Percentiles rank a stretch among this genome's conserved stretches.
These are phyloP conservation scores for Torulaspora pretoriensis DNA, from an alignment of 1,139 yeast species.

Conservation along the genomic window DNA sequence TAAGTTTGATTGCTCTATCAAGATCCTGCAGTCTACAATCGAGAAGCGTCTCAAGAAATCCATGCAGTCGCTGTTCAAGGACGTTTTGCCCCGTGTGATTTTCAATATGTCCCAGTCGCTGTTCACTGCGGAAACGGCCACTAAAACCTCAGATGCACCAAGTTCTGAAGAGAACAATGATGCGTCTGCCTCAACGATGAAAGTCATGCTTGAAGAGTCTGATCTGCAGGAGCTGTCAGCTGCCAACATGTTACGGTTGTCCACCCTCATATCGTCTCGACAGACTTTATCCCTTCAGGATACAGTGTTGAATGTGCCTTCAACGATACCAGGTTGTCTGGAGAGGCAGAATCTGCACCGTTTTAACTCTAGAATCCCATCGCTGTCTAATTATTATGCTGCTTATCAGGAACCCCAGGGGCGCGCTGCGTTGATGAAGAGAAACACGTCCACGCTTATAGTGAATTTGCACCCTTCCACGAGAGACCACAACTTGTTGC, in stretches of 20 bases:
- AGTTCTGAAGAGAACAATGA: constrained; percentile 3
- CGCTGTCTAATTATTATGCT: constrained; percentile 29
- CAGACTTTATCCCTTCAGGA: constrained; percentile 70
- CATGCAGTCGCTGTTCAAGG: constrained; percentile 35
- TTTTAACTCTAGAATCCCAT: constrained; percentile 36
- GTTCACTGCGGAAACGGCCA: constrained; percentile 22
- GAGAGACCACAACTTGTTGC: constrained; percentile 25
- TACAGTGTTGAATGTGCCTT: constrained; percentile 41
- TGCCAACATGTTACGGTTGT: constrained; percentile 63
- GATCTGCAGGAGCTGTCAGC: constrained; percentile 50
- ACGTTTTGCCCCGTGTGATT: constrained; percentile 34
- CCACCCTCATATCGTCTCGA: constrained; percentile 69
- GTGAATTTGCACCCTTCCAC: constrained; percentile 7
- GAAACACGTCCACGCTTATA: constrained; percentile 12
- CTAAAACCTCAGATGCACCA: constrained; percentile 3
- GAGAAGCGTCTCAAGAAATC: constrained; percentile 35
- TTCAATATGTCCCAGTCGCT: constrained; percentile 36
- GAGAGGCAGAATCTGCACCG: constrained; percentile 40
- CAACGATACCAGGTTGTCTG: constrained; percentile 36
- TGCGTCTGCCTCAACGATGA: constrained; percentile 10
- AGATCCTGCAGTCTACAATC: constrained; percentile 34
- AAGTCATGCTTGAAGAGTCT: constrained; percentile 25
- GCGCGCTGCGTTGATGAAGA: constrained; percentile 12
- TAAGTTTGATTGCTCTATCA: constrained; percentile 36
- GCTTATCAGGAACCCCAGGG: constrained; percentile 13